Conservation (phyloP, 208 protist species). For the Leishmania major region DNA sequence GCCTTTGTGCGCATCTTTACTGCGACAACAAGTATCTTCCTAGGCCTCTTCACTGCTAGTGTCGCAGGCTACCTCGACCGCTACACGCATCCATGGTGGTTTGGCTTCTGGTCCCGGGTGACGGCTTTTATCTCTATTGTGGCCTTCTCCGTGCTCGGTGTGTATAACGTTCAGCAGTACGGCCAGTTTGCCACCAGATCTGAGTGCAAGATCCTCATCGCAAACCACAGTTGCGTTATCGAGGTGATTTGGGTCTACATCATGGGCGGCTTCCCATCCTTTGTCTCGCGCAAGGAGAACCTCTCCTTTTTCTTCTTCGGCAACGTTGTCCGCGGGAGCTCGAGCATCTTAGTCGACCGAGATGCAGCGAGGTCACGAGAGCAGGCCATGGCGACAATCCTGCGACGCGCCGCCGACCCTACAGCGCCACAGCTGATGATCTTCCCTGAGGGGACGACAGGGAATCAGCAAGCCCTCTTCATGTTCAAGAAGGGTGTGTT, state of each 20-base stretch:
- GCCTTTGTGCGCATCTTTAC: conserved; percentile 50
- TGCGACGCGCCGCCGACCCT: conserved; percentile 53
- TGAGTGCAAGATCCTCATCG: conserved; percentile 74
- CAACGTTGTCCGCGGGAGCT: conserved; percentile 41
- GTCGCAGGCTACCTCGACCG: conserved; percentile 37
- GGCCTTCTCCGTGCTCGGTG: conserved; percentile 44
- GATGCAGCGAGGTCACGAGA: conserved; percentile 52
- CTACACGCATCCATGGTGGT: conserved; percentile 48
- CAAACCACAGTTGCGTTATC: conserved; percentile 82
- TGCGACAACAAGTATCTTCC: conserved; percentile 36
- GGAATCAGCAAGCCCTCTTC: conserved; percentile 79
- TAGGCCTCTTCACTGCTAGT: conserved; percentile 48
- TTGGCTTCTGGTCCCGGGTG: conserved; percentile 42
- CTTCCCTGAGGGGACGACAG: conserved; percentile 90
- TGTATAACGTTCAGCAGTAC: conserved; percentile 69
- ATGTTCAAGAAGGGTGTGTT: conserved; percentile 89
- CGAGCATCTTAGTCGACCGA: conserved; percentile 84
- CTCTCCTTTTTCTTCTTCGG: conserved; percentile 61
- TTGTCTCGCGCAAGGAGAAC: conserved; percentile 85
- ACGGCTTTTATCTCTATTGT: conserved; percentile 36
- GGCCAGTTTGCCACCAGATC: conserved; percentile 49
- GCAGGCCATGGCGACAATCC: conserved; percentile 58
- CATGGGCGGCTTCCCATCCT: conserved; percentile 64
- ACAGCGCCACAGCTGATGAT: conserved; percentile 72
- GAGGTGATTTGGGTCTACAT: conserved; percentile 78